Percentiles rank a stretch among this genome's conserved stretches.
Evolutionary conservation across 495 filamentous ascomycete species (phyloP).

Genomic region (Filosporella fistucella): DNA sequence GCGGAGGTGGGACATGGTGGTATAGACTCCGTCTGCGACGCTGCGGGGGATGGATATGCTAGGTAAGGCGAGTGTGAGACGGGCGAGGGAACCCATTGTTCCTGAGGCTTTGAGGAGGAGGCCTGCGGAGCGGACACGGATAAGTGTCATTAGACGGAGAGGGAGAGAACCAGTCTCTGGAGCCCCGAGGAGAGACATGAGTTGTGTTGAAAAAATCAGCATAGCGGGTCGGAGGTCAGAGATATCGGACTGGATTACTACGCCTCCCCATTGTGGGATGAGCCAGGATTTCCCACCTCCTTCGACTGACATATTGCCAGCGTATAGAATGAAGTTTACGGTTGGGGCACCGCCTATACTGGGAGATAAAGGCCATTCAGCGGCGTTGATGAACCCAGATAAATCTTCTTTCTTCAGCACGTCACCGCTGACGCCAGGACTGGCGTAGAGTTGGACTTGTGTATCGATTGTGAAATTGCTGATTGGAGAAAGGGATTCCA

Average conservation of each 20-base stretch:
- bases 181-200: slow-evolving; percentile 83
- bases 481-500: slow-evolving; percentile 72
- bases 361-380: slow-evolving; percentile 93
- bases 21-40: slow-evolving; percentile 80
- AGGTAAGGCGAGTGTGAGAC: slow-evolving; percentile 76
- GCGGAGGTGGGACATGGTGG: slow-evolving; percentile 70
- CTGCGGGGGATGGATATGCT: slow-evolving; percentile 86
- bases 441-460: slow-evolving; percentile 90
- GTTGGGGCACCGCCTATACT: slow-evolving; percentile 92
- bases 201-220: slow-evolving; percentile 86
- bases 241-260: slow-evolving; percentile 33
- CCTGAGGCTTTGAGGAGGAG: slow-evolving; percentile 87
- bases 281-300: slow-evolving; percentile 82
- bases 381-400: slow-evolving; percentile 92
- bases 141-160: slow-evolving; percentile 77
- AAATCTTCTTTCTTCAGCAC: slow-evolving; percentile 81
- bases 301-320: slow-evolving; percentile 61
- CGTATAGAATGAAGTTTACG: slow-evolving; percentile 91
- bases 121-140: slow-evolving; percentile 79
- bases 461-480: slow-evolving; percentile 97
- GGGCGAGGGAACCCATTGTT: slow-evolving; percentile 87
- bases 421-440: slow-evolving; percentile 63
- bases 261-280: slow-evolving; percentile 95
- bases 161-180: slow-evolving; percentile 77
- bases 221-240: slow-evolving; percentile 72